Evolutionary conservation across 1,284 basidiomycete species (phyloP).

Genomic region (Malassezia slooffiae): DNA sequence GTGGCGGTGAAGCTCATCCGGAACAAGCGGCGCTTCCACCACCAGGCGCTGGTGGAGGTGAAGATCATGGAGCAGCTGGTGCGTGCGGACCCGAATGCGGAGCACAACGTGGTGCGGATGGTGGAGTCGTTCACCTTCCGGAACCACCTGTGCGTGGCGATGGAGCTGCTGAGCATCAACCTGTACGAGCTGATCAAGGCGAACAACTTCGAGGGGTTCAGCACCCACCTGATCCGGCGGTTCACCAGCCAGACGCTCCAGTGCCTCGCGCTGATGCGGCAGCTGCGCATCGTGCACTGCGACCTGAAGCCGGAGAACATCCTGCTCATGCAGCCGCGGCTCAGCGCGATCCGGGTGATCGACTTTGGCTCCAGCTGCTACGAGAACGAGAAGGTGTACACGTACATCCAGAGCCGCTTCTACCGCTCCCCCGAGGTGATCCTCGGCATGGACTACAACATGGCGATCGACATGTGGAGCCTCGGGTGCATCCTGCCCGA

Average conservation of each 20-base stretch:
- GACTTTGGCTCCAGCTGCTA: constrained; percentile 98
- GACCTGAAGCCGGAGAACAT: constrained; percentile 99
- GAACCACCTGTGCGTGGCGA: constrained; percentile 93
- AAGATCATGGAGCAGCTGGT: constrained; percentile 91
- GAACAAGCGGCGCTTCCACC: constrained; percentile 98
- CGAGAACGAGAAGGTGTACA: constrained; percentile 96
- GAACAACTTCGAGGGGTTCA: constrained; percentile 93
- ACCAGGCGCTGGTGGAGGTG: constrained; percentile 95
- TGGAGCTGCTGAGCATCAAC: constrained; percentile 95
- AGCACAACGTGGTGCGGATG: constrained; percentile 95
- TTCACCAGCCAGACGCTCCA: constrained; percentile 92
- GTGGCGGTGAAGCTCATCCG: constrained; percentile 98
- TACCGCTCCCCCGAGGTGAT: constrained; percentile 76
- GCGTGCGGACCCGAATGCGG: constrained; percentile 96
- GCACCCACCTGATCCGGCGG: constrained; percentile 81
- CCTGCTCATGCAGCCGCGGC: constrained; percentile 80
- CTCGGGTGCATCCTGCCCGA: constrained; percentile 95
- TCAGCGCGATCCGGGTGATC: constrained; percentile 94
- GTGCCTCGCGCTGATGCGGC: constrained; percentile 81
- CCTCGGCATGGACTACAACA: constrained; percentile 45
- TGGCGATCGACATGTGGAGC: constrained; percentile 91
- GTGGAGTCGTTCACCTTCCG: constrained; percentile 98
- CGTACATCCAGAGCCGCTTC: constrained; percentile 92
- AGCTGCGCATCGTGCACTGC: constrained; percentile 97
- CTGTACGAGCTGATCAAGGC: constrained; percentile 98